A percentile compares a stretch with the other conserved stretches of the same genome.
Evolutionary conservation across 371 early-diverging fungal genomes (phyloP).

Genomic region (Apophysomyces elegans): DNA sequence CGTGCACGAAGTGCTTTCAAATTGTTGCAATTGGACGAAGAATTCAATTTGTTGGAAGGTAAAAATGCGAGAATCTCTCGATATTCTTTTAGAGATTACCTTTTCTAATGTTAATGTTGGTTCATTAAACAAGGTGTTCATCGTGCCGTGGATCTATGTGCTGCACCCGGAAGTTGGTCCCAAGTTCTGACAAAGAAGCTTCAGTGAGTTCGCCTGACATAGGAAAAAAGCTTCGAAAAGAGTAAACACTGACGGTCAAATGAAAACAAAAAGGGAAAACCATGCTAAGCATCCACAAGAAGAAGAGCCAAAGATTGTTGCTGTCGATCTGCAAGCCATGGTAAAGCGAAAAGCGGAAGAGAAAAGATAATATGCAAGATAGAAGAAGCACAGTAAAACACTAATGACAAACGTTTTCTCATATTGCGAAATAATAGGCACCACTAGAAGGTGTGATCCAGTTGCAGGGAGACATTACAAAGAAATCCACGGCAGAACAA

Average conservation of each 20-base stretch:
- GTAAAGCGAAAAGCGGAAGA: conserved; percentile 31
- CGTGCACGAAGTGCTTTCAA: conserved; percentile 99
- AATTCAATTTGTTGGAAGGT: conserved; percentile 81
- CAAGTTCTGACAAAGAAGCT: conserved; percentile 91
- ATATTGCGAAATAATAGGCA: conserved; percentile 51
- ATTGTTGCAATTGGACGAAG: conserved; percentile 95
- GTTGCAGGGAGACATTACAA: conserved; percentile 99
- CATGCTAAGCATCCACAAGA: conserved; percentile 58
- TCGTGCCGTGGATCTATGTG: conserved; percentile 97
- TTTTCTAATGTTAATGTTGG: neutral
- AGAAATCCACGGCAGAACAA: conserved; percentile 86
- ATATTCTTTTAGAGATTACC: no score
- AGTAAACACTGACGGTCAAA: no score
- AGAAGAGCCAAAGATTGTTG: conserved; percentile 82
- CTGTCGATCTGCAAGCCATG: conserved; percentile 99
- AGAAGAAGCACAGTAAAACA: no score
- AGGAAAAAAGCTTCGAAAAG: conserved; percentile 3
- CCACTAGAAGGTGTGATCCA: conserved; percentile 94
- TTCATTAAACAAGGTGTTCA: conserved; percentile 66
- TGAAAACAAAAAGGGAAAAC: conserved; percentile 48
- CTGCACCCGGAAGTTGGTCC: conserved; percentile 99
- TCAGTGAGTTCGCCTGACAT: conserved; percentile 32
- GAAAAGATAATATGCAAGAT: no score
- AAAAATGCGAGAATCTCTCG: neutral
- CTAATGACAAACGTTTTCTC: neutral